These are phyloP conservation scores for Hypholoma fasciculare DNA, from an alignment of 768 basidiomycete species.

Conservation along the genomic window DNA sequence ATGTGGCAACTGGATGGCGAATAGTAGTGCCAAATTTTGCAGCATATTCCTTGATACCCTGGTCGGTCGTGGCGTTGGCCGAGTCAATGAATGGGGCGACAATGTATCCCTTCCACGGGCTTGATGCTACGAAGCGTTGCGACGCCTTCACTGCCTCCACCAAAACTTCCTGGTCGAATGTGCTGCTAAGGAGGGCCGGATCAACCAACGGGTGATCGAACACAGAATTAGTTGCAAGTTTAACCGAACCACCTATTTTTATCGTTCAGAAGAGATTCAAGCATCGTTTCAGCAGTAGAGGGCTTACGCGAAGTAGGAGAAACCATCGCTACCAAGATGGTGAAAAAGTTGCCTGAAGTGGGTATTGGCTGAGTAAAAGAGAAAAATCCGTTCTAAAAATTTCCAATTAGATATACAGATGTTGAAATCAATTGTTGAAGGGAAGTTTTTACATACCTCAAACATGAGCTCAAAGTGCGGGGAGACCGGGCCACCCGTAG, in stretches of 20 bases:
- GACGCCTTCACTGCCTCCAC: slow-evolving; percentile 21
- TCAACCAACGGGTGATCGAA: slow-evolving; percentile 48
- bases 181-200: slow-evolving; percentile 38
- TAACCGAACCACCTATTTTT: slow-evolving; percentile 19
- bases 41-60: slow-evolving; percentile 19
- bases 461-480: slow-evolving; percentile 15
- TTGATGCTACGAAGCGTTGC: slow-evolving; percentile 20
- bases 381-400: slow-evolving; percentile 7
- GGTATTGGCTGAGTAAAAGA: slow-evolving; percentile 5
- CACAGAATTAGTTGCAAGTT: slow-evolving; percentile 36
- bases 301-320: slow-evolving; percentile 10
- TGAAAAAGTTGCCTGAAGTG: slow-evolving; percentile 21
- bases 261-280: not conserved
- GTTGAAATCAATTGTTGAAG: not conserved
- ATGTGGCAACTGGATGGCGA: slow-evolving; percentile 28
- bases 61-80: slow-evolving; percentile 22
- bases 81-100: slow-evolving; percentile 14
- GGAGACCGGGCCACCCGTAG: slow-evolving; percentile 8
- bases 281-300: not conserved
- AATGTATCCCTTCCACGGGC: slow-evolving; percentile 27
- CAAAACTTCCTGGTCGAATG: slow-evolving; percentile 25
- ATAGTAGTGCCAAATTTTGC: slow-evolving; percentile 15
- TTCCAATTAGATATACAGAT: not conserved
- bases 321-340: slow-evolving; percentile 10
- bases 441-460: slow-evolving; percentile 4